Base-by-base conservation (phyloP, 169 alveolate species). In the Plasmodium relictum region DNA sequence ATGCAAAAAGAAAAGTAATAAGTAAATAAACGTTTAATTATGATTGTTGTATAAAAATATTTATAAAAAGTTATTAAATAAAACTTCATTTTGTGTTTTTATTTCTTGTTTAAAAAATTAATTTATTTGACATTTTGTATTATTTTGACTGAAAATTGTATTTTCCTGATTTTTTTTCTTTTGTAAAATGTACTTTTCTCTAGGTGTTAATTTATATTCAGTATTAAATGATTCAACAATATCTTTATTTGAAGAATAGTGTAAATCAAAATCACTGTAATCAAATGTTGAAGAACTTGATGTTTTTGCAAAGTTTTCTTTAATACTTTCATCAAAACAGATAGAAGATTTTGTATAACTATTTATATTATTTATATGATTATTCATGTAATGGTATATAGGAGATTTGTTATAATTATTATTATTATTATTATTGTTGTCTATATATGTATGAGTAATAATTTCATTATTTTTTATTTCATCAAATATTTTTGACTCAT, bases 261-360 rank as follows among this genome's bases (percentile, higher is more conserved):
- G 88, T 9, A 74, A 18, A 41, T 74, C 88, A 16, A 74, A 18
- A 16, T 74, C 88, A 48, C 88, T 74, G 20, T 62, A 74, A 18
- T 74, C 88, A 66, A 26, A 74, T 12, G 88, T 74, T 20, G 88
- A 61, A 24, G 74, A 59, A 37, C 88, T 74, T 24, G 74, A 74
- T 5, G 73, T 74, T 45, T 74, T 74, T 20, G 16, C 44, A 0
- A 62, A 22, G 48, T 62, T 74, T 61, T 74, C 88, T 39, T 52
- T 63, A 12, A 62, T 42, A 12, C 41, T 74, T 20, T 61, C 88
- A 48, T 74, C 66, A 3, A 74, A 37, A 0, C 48, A n/a, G n/a
- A 74, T 44, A 58, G 86, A 8, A 18, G 61, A 68, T 44, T 68
- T 68, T 18, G 56, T 20, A 7, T 37, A 68, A 39, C 10, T 39